A percentile compares a stretch with the other conserved stretches of the same genome.
These are phyloP conservation scores for Chenopodium suecicum DNA, from an alignment of 148 eudicot genomes.

Conservation along the genomic window DNA sequence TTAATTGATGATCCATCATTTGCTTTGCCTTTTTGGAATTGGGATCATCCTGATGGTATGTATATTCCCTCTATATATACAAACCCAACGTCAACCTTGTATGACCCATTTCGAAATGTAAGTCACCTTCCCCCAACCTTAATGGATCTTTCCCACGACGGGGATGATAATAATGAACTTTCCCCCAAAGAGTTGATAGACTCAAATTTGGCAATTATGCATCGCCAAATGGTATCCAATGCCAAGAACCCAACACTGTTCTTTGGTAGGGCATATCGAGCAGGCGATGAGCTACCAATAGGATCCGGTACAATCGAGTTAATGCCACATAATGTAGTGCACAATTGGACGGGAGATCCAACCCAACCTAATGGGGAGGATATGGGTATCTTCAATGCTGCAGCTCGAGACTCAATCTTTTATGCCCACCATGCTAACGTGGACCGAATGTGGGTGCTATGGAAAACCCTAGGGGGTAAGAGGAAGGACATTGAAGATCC, in stretches of 20 bases:
- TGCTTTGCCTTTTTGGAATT: no score
- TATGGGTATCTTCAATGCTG: constrained; percentile 75
- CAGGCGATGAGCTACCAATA: constrained; percentile 45
- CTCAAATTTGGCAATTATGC: no score
- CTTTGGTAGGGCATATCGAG: constrained; percentile 50
- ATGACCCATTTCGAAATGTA: no score
- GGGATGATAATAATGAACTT: no score
- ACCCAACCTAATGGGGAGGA: constrained; percentile 51
- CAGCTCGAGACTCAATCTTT: constrained; percentile 67
- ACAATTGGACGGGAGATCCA: constrained; percentile 56
- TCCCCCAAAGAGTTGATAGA: no score
- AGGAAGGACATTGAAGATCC: constrained; percentile 45
- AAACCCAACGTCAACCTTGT: no score
- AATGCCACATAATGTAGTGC: constrained; percentile 56
- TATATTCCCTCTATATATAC: no score
- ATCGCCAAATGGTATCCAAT: no score
- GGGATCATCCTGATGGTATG: no score
- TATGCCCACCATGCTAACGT: constrained; percentile 63
- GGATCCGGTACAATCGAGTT: constrained; percentile 56
- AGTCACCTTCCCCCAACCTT: no score
- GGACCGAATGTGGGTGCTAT: constrained; percentile 63
- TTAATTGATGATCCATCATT: no score
- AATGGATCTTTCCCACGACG: no score
- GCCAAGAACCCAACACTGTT: constrained; percentile 44
- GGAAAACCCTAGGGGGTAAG: constrained; percentile 65